Evolutionary conservation across 306 rosid species (phyloP), one percentile per base, ranked within the genome.

Genomic region (Cucumis hystrix): DNA sequence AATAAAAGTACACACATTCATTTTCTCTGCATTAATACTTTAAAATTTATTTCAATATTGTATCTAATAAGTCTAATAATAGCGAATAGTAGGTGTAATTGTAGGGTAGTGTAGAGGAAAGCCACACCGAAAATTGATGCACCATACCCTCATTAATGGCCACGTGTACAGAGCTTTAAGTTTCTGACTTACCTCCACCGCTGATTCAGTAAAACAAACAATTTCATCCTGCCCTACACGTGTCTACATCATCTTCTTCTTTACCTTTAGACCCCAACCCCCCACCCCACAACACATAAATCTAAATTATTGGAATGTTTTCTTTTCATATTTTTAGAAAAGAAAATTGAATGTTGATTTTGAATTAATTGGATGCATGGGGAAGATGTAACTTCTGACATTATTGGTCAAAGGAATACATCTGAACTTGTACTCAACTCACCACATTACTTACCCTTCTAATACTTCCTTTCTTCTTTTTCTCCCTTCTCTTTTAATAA

Each of bases 91-190:
- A 23, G 25, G 25, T 23, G 25, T 23, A 23, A 23, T 0, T 0
- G 25, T 23, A 23, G 25, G 54, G 12, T 49, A 54, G 47, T 52
- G 64, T 74, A 74, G 35, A 54, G 18, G 78, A 10, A 74, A 74
- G 78, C 66, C 65, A 37, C 78, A 74, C 78, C 39, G 54, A 55
- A 8, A 35, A 20, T 57, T 56, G 33, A 74, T 74, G 78, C 78
- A 52, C 66, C 78, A 33, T 49, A 15, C 15, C 47, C 25, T 30
- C 33, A 35, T 0, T 8, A 14, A 9, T 2, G 12, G 78, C 78
- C 78, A 74, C 65, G 65, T 54, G 37, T 33, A 33, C 37, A 33
- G 25, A 23, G 25, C 0, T 0, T 39, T 2, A 37, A n/a, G 16
- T 41, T 67, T 67, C 45, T 67, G 9, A n/a, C 74, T 40, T 9